Base-by-base conservation (phyloP, 1,139 yeast genomes). In the Yueomyces sp. region DNA sequence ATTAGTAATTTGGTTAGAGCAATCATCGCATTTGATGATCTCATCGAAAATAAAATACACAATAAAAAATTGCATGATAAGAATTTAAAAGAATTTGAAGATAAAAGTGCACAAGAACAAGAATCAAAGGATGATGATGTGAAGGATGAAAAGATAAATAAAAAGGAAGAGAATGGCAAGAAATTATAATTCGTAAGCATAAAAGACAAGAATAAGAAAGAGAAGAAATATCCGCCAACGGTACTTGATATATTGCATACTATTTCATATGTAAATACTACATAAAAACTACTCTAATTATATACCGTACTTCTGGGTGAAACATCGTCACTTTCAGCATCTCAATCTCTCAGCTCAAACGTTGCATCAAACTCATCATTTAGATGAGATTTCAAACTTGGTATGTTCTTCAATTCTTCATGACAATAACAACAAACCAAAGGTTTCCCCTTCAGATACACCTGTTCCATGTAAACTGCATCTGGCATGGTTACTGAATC, bases 1-100 rank as follows among this genome's bases (percentile, higher is more conserved):
- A 77, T 91, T 50, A 78, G 93, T 56, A 81, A 93, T 40, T 70
- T 93, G 56, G 96, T 91, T 27, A 76, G 98, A 56, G 85, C 97
- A 19, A 91, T 91, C 55, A 84, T 91, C 60, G 95, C 98, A 12
- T 89, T 91, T 73, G 96, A 93, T 65, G 95, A 93, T 62, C 74
- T 93, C 63, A 91, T 93, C 60, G 98, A 91, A 57, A 93, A 93
- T 67, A 91, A 91, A 65, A 80, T 91, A 53, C 86, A 85, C 54
- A 87, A 87, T 62, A 78, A 78, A 56, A 75, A 73, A 53, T 74
- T 78, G 47, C 70, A 67, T 44, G 67, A 59, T 37, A 56, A 55
- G 38, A 43, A 44, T 29, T 47, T 49, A 29, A 39, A 46, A 37
- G 55, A 53, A 33, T 43, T 44, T 40, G 49, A 46, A 44, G 39